A percentile compares a stretch with the other conserved stretches of the same genome.
Conservation (phyloP, 345 rosid genomes). For the Eucalyptus marginata region DNA sequence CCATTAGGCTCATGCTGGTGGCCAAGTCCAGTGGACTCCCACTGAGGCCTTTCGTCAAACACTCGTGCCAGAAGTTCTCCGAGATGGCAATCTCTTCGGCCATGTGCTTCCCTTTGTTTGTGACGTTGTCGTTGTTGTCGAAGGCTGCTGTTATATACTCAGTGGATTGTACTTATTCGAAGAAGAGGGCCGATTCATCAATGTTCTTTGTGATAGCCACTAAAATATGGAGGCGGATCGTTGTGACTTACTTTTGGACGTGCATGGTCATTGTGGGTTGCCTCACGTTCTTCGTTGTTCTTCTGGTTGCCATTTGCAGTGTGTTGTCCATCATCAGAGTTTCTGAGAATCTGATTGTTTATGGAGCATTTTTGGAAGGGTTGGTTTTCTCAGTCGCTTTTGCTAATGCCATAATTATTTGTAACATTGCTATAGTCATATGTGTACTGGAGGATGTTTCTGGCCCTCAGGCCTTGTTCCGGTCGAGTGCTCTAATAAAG, state of each 20-base stretch:
- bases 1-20: slow-evolving; percentile 46
- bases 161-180: slow-evolving; percentile 70
- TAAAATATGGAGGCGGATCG: slow-evolving; percentile 62
- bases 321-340: slow-evolving; percentile 37
- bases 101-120: slow-evolving; percentile 67
- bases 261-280: slow-evolving; percentile 51
- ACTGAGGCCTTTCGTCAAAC: slow-evolving; percentile 41
- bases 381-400: slow-evolving; percentile 70
- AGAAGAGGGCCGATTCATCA: slow-evolving; percentile 23
- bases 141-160: slow-evolving; percentile 74
- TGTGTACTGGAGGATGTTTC: slow-evolving; percentile 85
- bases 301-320: slow-evolving; percentile 47
- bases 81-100: slow-evolving; percentile 60
- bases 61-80: slow-evolving; percentile 54
- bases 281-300: slow-evolving; percentile 48
- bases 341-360: slow-evolving; percentile 40
- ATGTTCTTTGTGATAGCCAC: slow-evolving; percentile 36
- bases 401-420: slow-evolving; percentile 60
- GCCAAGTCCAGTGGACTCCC: slow-evolving; percentile 75
- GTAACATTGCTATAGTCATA: slow-evolving; percentile 62
- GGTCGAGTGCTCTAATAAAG: slow-evolving; percentile 52
- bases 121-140: slow-evolving; percentile 48
- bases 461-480: slow-evolving; percentile 56
- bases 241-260: slow-evolving; percentile 59
- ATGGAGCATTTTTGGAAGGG: slow-evolving; percentile 43